These are phyloP conservation scores for Aegilops bicornis DNA, from an alignment of 176 grass and related monocot genomes.

Conservation along the genomic window DNA sequence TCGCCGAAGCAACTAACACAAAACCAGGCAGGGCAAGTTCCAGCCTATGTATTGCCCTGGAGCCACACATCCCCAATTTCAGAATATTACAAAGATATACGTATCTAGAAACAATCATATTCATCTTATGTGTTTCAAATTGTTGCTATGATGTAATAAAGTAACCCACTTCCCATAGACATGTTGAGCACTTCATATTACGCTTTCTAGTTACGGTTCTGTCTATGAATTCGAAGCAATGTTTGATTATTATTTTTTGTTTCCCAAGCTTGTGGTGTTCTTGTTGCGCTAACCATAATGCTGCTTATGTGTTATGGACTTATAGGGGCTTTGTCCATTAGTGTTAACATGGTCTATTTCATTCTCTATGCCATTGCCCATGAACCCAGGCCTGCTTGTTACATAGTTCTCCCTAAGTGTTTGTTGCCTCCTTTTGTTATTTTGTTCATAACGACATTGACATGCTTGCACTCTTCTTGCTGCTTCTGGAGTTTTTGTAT, in stretches of 20 bases:
- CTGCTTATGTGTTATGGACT: not conserved
- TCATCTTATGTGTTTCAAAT: not conserved
- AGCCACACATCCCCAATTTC: not conserved
- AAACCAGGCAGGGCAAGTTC: too few relatives aligned
- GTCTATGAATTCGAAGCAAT: too few relatives aligned
- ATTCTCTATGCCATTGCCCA: not conserved
- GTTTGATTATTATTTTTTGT: not conserved
- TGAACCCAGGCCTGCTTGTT: conserved; percentile 19
- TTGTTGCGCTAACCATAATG: conserved; percentile 1
- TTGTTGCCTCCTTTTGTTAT: not conserved
- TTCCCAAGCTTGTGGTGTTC: not conserved
- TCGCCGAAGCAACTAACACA: too few relatives aligned
- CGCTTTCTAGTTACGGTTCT: too few relatives aligned
- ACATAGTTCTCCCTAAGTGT: not conserved
- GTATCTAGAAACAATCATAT: not conserved
- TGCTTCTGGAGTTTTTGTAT: conserved; percentile 10
- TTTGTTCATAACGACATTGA: not conserved
- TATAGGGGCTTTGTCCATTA: not conserved
- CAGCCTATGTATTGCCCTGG: not conserved
- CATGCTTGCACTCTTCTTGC: not conserved
- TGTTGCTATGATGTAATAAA: not conserved
- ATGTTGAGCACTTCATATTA: too few relatives aligned
- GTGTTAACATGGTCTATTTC: not conserved
- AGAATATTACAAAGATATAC: not conserved
- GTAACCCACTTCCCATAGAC: too few relatives aligned